Percentiles rank a stretch among this genome's conserved stretches.
Conservation (phyloP, 1,284 basidiomycete species). For the Cryptococcus floricola region DNA sequence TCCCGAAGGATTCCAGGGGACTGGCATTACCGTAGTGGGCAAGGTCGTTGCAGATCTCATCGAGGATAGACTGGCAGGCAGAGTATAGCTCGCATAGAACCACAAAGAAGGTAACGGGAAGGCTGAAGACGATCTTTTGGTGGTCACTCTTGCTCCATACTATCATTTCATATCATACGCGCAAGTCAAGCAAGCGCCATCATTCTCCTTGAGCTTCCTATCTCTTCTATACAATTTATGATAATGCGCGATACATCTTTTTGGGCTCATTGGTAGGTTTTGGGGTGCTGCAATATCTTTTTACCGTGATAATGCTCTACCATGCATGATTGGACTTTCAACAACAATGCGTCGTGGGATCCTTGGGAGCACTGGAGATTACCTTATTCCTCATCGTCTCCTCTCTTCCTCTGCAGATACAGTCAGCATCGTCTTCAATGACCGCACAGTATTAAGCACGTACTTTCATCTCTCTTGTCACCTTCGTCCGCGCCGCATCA, state of each 20-base stretch:
- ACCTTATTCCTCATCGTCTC: conserved; percentile 14
- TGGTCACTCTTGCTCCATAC: not conserved
- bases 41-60: conserved; percentile 78
- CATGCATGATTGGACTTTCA: too few relatives aligned
- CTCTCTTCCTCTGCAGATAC: conserved; percentile 12
- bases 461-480: conserved; percentile 82
- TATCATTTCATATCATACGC: not conserved
- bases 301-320: too few relatives aligned
- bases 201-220: not conserved
- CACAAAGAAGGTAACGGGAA: not conserved
- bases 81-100: conserved; percentile 49
- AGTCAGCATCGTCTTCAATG: not conserved
- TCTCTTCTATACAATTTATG: too few relatives aligned
- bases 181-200: not conserved
- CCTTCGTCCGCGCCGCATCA: conserved; percentile 80
- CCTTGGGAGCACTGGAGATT: too few relatives aligned
- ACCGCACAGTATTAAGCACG: not conserved
- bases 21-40: conserved; percentile 67
- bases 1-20: conserved; percentile 71
- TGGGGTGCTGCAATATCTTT: too few relatives aligned
- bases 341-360: too few relatives aligned
- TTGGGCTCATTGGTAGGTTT: too few relatives aligned
- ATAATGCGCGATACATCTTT: too few relatives aligned
- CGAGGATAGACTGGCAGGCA: conserved; percentile 82
- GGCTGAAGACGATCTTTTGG: not conserved